These are phyloP conservation scores for Chamaenerion angustifolium DNA, from an alignment of 345 rosid genomes.

Conservation along the genomic window DNA sequence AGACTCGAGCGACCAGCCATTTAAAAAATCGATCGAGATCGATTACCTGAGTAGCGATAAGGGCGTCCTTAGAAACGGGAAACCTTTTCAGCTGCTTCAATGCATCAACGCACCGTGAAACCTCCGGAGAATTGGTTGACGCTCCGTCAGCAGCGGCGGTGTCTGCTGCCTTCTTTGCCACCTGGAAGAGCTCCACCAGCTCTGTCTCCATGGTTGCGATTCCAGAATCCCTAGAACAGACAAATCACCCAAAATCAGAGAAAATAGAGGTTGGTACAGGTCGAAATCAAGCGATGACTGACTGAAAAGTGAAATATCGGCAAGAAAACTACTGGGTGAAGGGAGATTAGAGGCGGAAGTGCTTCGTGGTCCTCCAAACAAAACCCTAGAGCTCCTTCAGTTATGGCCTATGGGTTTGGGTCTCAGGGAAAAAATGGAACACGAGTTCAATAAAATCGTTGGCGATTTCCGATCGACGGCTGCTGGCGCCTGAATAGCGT, in stretches of 20 bases:
- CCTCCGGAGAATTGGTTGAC: conserved; percentile 42
- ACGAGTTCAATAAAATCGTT: too few relatives aligned
- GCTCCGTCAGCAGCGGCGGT: conserved; percentile 41
- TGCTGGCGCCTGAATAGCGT: too few relatives aligned
- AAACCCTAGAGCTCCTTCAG: too few relatives aligned
- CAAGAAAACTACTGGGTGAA: too few relatives aligned
- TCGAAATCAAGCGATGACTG: not conserved
- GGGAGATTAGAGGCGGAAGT: too few relatives aligned
- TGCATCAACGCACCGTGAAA: conserved; percentile 57
- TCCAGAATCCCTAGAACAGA: not conserved
- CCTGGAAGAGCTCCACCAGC: conserved; percentile 65
- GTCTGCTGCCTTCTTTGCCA: conserved; percentile 83
- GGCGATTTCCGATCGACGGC: too few relatives aligned
- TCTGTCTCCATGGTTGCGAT: conserved; percentile 48
- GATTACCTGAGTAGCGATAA: conserved; percentile 56
- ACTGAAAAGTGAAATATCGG: too few relatives aligned
- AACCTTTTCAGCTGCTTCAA: conserved; percentile 46
- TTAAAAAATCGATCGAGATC: not conserved
- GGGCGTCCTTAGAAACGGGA: conserved; percentile 54
- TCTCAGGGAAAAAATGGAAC: too few relatives aligned
- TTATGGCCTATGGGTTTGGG: too few relatives aligned
- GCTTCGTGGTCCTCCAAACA: too few relatives aligned
- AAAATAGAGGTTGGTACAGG: not conserved
- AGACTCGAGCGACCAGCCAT: not conserved
- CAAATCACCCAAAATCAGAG: not conserved